Evolutionary conservation across 768 basidiomycete species (phyloP), one percentile per base, ranked within the genome.

Genomic region (Mycena metata): DNA sequence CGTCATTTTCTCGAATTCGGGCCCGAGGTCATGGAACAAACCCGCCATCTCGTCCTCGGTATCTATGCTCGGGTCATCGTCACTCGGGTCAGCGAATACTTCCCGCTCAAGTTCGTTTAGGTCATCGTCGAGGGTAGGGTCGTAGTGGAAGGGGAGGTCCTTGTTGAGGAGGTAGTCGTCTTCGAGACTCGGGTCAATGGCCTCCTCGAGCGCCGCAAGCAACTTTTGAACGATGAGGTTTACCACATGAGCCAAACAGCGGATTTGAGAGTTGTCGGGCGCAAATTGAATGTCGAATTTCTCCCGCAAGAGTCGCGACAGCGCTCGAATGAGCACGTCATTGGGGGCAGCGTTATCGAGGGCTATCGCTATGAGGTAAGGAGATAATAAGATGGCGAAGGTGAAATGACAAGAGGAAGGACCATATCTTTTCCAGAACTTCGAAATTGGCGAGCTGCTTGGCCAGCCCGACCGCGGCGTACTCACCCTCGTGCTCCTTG

Each of bases 221-320:
- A 81, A 62, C 26, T 75, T 75, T 67, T 82, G 81, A 11, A 81
- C 79, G 10, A 80, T 75, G 23, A 83, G 76, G 51, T 82, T 82
- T 46, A 80, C 72, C 23, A 80, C 77, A 59, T 82, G 81, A 1
- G 73, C 72, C 1, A 80, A 62, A 58, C 81, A 82, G 64, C 74
- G 78, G 21, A 81, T 79, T 24, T 81, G 81, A n/a, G 69, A 58
- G 10, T 70, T 70, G 2, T 50, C 64, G 8, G 77, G 74, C 10
- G 61, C 60, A 33, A 71, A 69, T 41, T 60, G 72, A 23, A 80
- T 74, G 5, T 75, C 75, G 57, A 79, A 80, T 21, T 68, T 67
- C 2, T 72, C 63, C 2, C 74, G 26, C 12, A 78, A 66, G 39
- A 67, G 51, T 8, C 67, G 70, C n/a, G 74, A 69, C 2, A 72